phyloP scores from a whole-genome alignment of 768 basidiomycete species.

The Suillus cothurnatus region DNA sequence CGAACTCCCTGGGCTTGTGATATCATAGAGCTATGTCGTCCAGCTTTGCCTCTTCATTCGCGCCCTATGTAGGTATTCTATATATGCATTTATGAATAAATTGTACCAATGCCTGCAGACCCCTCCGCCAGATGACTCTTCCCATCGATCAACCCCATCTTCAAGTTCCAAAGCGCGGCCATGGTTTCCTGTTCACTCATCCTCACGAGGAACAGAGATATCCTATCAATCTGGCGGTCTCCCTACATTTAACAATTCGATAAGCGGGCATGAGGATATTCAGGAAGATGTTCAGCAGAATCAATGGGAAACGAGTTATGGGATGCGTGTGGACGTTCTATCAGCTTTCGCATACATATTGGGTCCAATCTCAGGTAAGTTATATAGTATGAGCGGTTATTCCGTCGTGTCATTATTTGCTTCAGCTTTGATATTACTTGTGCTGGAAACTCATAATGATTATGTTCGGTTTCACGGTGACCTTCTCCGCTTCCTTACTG shows the following conservation, averaged over 20 bases:
- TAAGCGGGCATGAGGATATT: slow-evolving; percentile 38
- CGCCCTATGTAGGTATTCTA: slow-evolving; percentile 53
- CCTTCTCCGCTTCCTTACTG: slow-evolving; percentile 20
- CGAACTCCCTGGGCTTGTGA: slow-evolving; percentile 25
- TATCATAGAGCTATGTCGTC: slow-evolving; percentile 22
- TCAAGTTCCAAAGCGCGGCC: slow-evolving; percentile 39
- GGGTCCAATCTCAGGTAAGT: slow-evolving; percentile 73
- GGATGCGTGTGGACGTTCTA: slow-evolving; percentile 66
- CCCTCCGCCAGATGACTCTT: slow-evolving; percentile 60
- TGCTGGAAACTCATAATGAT: slow-evolving; percentile 78
- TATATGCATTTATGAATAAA: not conserved
- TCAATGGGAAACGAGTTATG: slow-evolving; percentile 72
- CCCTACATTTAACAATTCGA: slow-evolving; percentile 54
- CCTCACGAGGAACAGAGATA: slow-evolving; percentile 31
- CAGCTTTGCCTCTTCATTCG: slow-evolving; percentile 55
- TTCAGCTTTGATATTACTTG: slow-evolving; percentile 61
- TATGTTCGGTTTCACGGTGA: slow-evolving; percentile 78
- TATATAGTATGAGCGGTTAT: slow-evolving; percentile 1
- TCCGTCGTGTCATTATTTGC: slow-evolving; percentile 5
- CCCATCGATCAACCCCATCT: slow-evolving; percentile 22
- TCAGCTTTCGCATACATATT: slow-evolving; percentile 66
- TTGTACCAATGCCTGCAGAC: slow-evolving; percentile 38
- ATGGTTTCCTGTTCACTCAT: slow-evolving; percentile 52
- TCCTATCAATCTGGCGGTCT: slow-evolving; percentile 76
- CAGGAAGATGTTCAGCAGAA: slow-evolving; percentile 47